Percentiles rank a stretch among this genome's conserved stretches.
Conservation (phyloP, 2,329 filamentous ascomycete genomes). For the Trichophyton mentagrophytes region DNA sequence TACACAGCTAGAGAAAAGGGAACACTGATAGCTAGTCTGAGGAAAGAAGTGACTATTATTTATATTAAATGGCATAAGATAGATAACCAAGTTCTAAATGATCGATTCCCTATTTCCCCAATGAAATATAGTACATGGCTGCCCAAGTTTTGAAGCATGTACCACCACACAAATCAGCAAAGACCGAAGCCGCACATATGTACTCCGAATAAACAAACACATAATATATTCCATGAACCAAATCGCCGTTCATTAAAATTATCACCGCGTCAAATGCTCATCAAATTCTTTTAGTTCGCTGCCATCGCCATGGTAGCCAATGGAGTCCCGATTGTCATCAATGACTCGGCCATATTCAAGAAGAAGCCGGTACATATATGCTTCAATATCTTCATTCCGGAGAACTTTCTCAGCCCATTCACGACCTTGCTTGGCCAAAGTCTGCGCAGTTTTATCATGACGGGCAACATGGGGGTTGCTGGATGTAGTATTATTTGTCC, state of each 20-base stretch:
- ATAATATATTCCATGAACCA: neutral
- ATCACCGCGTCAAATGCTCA: neutral
- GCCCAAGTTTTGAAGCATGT: neutral
- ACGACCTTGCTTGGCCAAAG: slow-evolving; percentile 53
- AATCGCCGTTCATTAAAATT: neutral
- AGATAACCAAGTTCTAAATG: neutral
- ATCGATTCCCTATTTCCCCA: neutral
- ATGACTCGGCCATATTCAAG: slow-evolving; percentile 49
- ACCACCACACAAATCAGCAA: neutral
- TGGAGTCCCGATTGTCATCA: slow-evolving; percentile 16
- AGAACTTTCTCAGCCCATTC: slow-evolving; percentile 57
- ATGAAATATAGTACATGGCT: neutral
- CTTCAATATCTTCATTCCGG: slow-evolving; percentile 58
- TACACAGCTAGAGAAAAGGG: too few relatives aligned
- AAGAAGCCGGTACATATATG: slow-evolving; percentile 54
- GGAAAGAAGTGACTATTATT: neutral
- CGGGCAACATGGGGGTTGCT: neutral
- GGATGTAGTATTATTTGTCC: slow-evolving; percentile 30
- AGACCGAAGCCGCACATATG: neutral
- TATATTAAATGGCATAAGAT: neutral
- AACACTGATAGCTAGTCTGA: too few relatives aligned
- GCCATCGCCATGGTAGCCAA: slow-evolving; percentile 14
- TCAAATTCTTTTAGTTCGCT: slow-evolving; percentile 2
- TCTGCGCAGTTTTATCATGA: slow-evolving; percentile 45
- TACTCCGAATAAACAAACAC: neutral